phyloP scores from a whole-genome alignment of 225 moss, liverwort and hornwort species.

The Physcomitrium patens region DNA sequence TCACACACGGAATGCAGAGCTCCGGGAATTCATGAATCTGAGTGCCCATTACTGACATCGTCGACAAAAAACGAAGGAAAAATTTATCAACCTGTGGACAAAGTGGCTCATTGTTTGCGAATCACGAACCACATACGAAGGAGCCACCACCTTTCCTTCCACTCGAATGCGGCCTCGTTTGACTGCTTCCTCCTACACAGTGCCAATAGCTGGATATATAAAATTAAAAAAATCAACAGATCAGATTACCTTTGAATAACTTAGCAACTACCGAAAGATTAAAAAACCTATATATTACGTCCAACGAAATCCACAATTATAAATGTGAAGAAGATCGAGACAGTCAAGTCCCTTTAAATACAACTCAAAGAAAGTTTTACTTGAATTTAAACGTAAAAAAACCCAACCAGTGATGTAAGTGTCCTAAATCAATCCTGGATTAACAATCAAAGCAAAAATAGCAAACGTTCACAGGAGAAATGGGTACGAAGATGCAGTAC shows the following conservation, averaged over 20 bases:
- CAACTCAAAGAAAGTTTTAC: conserved; percentile 8
- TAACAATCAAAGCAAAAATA: not conserved
- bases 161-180: conserved; percentile 85
- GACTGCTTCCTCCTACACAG: conserved; percentile 76
- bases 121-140: conserved; percentile 69
- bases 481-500: conserved; percentile 38
- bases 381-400: conserved; percentile 19
- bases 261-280: conserved; percentile 12
- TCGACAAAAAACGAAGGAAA: conserved; percentile 18
- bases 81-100: conserved; percentile 71
- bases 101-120: conserved; percentile 88
- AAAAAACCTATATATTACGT: conserved; percentile 4
- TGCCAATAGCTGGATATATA: conserved; percentile 25
- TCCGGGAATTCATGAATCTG: conserved; percentile 18
- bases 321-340: not conserved
- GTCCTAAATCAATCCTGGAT: not conserved
- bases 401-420: not conserved
- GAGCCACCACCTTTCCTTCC: conserved; percentile 70
- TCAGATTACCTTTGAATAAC: conserved; percentile 11
- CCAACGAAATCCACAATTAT: not conserved
- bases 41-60: conserved; percentile 3
- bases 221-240: conserved; percentile 11
- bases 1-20: conserved; percentile 14
- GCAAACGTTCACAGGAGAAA: not conserved
- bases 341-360: not conserved